Evolutionary conservation across 768 basidiomycete species (phyloP).

Genomic region (Lyophyllum shimeji): DNA sequence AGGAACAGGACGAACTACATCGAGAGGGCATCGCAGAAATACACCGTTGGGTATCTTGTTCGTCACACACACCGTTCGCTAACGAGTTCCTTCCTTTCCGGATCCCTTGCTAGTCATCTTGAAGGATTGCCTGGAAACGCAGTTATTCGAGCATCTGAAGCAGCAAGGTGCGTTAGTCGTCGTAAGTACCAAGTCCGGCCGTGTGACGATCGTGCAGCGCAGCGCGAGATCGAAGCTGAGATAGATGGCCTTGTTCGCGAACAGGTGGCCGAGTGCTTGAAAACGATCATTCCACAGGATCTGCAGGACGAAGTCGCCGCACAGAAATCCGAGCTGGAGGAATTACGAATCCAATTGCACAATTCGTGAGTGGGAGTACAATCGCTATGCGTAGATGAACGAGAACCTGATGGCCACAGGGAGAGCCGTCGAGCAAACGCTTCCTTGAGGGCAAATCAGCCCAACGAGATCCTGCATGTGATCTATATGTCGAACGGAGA

Average conservation of each 20-base stretch:
- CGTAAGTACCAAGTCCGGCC: background rate
- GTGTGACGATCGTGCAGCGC: constrained; percentile 33
- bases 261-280: constrained; percentile 48
- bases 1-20: constrained; percentile 42
- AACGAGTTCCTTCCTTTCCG: background rate
- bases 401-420: constrained; percentile 27
- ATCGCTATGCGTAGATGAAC: background rate
- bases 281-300: constrained; percentile 43
- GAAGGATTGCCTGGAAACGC: constrained; percentile 41
- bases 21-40: constrained; percentile 47
- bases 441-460: constrained; percentile 39
- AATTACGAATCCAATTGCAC: constrained; percentile 45
- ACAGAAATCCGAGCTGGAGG: constrained; percentile 45
- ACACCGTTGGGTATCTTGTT: constrained; percentile 32
- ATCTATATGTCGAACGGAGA: constrained; percentile 48
- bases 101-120: constrained; percentile 38
- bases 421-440: constrained; percentile 59
- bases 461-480: constrained; percentile 40
- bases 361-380: constrained; percentile 54
- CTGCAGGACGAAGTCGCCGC: constrained; percentile 47
- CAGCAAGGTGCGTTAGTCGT: constrained; percentile 37
- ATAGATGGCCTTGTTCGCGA: constrained; percentile 52
- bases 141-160: constrained; percentile 44
- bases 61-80: too few relatives aligned
- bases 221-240: constrained; percentile 43